Base-by-base conservation (phyloP, 2,329 filamentous ascomycete species). In the Aspergillus ustus region DNA sequence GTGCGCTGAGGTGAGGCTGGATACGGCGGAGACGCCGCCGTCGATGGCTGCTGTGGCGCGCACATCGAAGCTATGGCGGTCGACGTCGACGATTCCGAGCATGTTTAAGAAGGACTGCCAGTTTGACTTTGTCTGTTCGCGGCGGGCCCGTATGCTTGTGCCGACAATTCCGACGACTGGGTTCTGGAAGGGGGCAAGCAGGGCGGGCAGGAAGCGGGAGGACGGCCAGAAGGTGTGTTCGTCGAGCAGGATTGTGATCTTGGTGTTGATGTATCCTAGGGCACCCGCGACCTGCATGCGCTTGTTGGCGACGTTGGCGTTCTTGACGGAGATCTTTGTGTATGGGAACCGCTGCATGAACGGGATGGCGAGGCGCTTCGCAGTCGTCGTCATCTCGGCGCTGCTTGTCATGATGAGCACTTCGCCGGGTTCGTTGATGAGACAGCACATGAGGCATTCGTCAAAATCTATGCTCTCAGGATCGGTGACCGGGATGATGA, bases 41-140 rank as follows among this genome's bases (percentile, higher is more conserved):
- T 89, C 87, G 9, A 89, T 74, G 7, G 81, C 76, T 63, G 84
- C 85, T 7, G 83, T 83, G 0, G 84, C 78, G 0, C 82, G 80
- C 56, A 85, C 83, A 68, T 89, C 87, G 70, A 84, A 89, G 69
- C 88, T 88, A 71, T 88, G 85, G 0, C 86, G 83, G 66, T 85
- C 81, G 1, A 89, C 80, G 69, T 89, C 88, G n/a, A 81, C 71
- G 31, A 82, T 82, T 0, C 84, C 86, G 19, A 89, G 76, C 69
- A 87, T 81, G 72, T 89, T 87, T 71, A 80, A 80, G 56, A 83
- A 73, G 0, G 66, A 67, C 2, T 49, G 52, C 17, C 63, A 59
- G 52, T 48, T 63, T 57, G 60, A 67, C 45, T 51, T 65, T 0
- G 28, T 57, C 9, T 60, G 61, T 1, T 76, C 75, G 2, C 83